Conservation (phyloP, 2,329 filamentous ascomycete species). For the Penicillium olsonii region DNA sequence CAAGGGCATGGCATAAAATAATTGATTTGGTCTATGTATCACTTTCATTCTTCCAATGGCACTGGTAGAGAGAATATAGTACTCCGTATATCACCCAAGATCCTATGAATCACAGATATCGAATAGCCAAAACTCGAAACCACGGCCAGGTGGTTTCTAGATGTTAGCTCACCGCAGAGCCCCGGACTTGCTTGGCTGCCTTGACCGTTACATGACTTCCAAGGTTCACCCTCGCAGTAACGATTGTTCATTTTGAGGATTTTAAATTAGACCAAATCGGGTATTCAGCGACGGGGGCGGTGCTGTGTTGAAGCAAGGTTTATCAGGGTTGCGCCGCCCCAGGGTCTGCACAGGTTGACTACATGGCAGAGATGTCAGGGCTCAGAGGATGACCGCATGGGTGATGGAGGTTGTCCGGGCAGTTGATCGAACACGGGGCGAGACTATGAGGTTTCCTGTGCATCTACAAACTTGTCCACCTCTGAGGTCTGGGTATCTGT, state of each 20-base stretch:
- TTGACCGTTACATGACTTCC: no score
- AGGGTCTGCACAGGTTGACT: slow-evolving; percentile 27
- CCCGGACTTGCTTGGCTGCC: no score
- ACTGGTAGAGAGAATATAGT: no score
- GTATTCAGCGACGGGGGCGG: slow-evolving; percentile 33
- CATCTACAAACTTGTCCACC: slow-evolving; percentile 48
- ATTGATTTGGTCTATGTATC: slow-evolving; percentile 2
- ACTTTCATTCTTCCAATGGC: neutral
- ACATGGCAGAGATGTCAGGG: slow-evolving; percentile 8
- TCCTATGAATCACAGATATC: no score
- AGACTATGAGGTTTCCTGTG: slow-evolving; percentile 29
- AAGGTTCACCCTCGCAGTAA: neutral
- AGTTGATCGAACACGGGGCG: neutral
- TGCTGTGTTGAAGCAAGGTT: slow-evolving; percentile 31
- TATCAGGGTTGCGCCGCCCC: slow-evolving; percentile 12
- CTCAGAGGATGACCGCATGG: slow-evolving; percentile 10
- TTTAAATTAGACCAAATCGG: slow-evolving; percentile 30
- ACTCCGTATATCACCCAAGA: no score
- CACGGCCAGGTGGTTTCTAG: no score
- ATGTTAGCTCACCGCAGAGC: no score
- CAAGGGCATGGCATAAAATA: slow-evolving; percentile 11
- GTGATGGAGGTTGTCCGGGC: neutral
- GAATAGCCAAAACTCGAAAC: no score
- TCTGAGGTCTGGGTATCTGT: slow-evolving; percentile 42
- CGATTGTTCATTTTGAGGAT: neutral